Base-by-base conservation (phyloP, 164 flowering plant genomes). In the Aristolochia californica region DNA sequence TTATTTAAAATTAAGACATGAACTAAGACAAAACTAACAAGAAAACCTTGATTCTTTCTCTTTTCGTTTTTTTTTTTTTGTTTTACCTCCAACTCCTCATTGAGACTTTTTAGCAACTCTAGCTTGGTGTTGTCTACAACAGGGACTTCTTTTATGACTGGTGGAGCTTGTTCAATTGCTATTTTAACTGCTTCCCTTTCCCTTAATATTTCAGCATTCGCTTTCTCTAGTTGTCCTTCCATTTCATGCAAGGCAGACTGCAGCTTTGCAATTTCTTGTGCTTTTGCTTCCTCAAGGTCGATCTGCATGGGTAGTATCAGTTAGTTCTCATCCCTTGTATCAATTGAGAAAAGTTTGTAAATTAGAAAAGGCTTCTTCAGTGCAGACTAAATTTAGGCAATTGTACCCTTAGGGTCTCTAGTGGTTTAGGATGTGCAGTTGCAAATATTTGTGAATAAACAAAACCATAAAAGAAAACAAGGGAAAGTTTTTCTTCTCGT, bases 151-250 rank as follows among this genome's bases (percentile, higher is more conserved):
- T 77, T 80, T 56, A 88, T 74, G 53, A 83, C 78, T 21, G 96
- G 87, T n/a, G 80, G 90, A 48, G 91, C 91, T 80, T 83, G 79
- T 71, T 78, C 85, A 25, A 86, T 80, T 38, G 94, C 96, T 66
- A 72, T 59, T 66, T 72, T 80, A 67, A 91, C 89, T 53, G 87
- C 88, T 73, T 85, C 96, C 61, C 64, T 78, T 74, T 88, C 96
- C 28, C 53, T 69, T 58, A 79, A 68, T 34, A 86, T 68, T 27
- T 75, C 77, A 22, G 78, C 76, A 38, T 74, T 72, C 47, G 91
- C 87, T 78, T 88, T 87, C 20, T 81, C 83, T 38, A 88, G 59
- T 63, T 74, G 72, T 8, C 38, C 73, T 71, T 86, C 84, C 80
- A 88, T 71, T 69, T 84, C 85, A 15, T 69, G 67, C 57, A 88